Base-by-base conservation (phyloP, 1,284 basidiomycete genomes). In the Rhodotorula sp. region DNA sequence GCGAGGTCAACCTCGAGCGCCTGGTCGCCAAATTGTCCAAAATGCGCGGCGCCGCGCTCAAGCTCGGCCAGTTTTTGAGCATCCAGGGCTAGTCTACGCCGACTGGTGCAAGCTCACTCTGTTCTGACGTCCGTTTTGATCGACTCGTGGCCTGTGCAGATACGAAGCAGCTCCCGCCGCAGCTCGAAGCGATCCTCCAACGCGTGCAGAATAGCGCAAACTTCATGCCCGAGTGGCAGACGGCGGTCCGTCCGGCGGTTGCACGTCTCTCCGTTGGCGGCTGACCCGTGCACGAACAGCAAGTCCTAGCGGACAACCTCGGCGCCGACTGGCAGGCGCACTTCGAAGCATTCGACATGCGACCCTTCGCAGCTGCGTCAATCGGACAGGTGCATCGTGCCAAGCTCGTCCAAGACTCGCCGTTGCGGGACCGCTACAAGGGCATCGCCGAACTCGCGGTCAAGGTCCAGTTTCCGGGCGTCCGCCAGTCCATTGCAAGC, bases 171-270 rank as follows among this genome's bases (percentile, higher is more conserved):
- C 84, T 99, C 0, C 92, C 95, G 1, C 88, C 90, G 0, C 92
- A 96, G 77, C 83, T 98, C 13, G 94, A 97, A 78, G 85, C 87
- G 67, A 90, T 99, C 46, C 88, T 99, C 77, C 85, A 92, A 56
- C 85, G 90, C 52, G 94, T 99, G 0, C 95, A 99, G 80, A 91
- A 95, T 76, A 88, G 89, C 76, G 96, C 96, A 2, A 92, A 99
- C 80, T 98, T 97, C 80, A 99, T 98, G 94, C 96, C 95, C 0
- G 89, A 94, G 74, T 94, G 90, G 90, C 96, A 99, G 80, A 90
- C 97, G 87, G 91, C 94, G 86, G 91, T 91, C 39, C n/a, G 72
- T 70, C 4, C 19, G 9, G 4, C 2, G 29, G 3, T 6, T 39
- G 8, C 52, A 30, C 29, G 9, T 8, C 24, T 47, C 48, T 15